Percentiles rank a stretch among this genome's conserved stretches.
phyloP scores from a whole-genome alignment of 495 filamentous ascomycete genomes.

The Bryoglossum gracile region DNA sequence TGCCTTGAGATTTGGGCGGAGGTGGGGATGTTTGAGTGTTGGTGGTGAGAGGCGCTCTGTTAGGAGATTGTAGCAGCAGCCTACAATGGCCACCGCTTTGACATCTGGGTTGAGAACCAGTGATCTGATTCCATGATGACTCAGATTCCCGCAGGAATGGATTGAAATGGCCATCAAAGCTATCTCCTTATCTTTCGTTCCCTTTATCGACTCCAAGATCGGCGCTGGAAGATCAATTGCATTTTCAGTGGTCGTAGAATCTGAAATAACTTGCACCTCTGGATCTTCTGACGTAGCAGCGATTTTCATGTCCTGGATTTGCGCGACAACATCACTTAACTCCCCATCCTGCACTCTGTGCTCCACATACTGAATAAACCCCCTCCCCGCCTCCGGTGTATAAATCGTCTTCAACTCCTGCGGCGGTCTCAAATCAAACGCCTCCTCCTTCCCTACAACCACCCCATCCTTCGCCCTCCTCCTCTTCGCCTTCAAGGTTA shows the following conservation, averaged over 20 bases:
- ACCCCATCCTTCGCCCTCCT: conserved; percentile 29
- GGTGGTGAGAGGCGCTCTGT: conserved; percentile 84
- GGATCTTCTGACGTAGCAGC: conserved; percentile 3
- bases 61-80: conserved; percentile 95
- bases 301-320: conserved; percentile 24
- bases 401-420: conserved; percentile 40
- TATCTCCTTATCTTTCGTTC: conserved; percentile 27
- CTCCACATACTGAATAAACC: conserved; percentile 62
- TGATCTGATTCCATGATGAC: conserved; percentile 89
- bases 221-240: conserved; percentile 19
- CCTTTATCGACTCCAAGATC: conserved; percentile 25
- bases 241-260: neutral
- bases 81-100: conserved; percentile 84
- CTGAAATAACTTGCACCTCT: neutral
- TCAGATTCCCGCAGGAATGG: conserved; percentile 92
- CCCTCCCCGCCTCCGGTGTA: conserved; percentile 45
- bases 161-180: conserved; percentile 82
- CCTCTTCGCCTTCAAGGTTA: conserved; percentile 33
- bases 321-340: conserved; percentile 46
- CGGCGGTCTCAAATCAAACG: conserved; percentile 39
- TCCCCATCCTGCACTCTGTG: conserved; percentile 52
- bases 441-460: conserved; percentile 24
- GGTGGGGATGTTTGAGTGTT: conserved; percentile 66
- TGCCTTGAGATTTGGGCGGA: conserved; percentile 56
- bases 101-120: conserved; percentile 76